Evolutionary conservation across 2,329 filamentous ascomycete genomes (phyloP).

Genomic region (Ophiocordyceps camponoti-rufipedis): DNA sequence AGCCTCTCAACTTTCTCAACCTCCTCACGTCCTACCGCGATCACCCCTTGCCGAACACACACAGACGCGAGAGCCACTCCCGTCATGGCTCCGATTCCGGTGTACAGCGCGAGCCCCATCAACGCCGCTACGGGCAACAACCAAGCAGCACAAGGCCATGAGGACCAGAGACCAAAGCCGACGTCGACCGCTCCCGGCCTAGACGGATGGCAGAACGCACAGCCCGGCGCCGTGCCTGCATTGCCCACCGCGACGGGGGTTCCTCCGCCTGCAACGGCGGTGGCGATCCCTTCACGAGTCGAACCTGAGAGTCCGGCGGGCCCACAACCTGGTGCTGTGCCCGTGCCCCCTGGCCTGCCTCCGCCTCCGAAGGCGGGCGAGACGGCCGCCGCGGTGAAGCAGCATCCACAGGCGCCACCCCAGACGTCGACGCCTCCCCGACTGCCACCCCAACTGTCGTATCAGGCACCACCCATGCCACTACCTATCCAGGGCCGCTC

Average conservation of each 20-base stretch:
- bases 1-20: too few relatives aligned
- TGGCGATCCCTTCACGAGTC: slow-evolving; percentile 5
- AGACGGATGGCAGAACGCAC: slow-evolving; percentile 8
- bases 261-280: slow-evolving; percentile 16
- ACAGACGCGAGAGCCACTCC: neutral
- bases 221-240: slow-evolving; percentile 26
- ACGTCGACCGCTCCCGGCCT: neutral
- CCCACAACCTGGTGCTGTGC: slow-evolving; percentile 39
- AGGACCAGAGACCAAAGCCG: neutral
- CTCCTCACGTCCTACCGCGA: too few relatives aligned
- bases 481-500: slow-evolving; percentile 26
- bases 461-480: slow-evolving; percentile 24
- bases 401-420: slow-evolving; percentile 13
- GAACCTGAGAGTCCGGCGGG: slow-evolving; percentile 22
- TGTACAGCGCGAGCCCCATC: slow-evolving; percentile 41
- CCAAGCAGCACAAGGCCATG: neutral
- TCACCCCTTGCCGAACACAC: neutral
- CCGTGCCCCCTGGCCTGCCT: slow-evolving; percentile 25
- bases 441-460: slow-evolving; percentile 28
- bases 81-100: slow-evolving; percentile 42
- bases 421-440: slow-evolving; percentile 10
- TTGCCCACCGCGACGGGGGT: slow-evolving; percentile 24
- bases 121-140: slow-evolving; percentile 26
- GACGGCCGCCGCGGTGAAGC: slow-evolving; percentile 7
- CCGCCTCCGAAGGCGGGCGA: slow-evolving; percentile 34